Percentiles rank a stretch among this genome's conserved stretches.
phyloP scores from a whole-genome alignment of 768 basidiomycete genomes.

The Glaciozyma martinii region DNA sequence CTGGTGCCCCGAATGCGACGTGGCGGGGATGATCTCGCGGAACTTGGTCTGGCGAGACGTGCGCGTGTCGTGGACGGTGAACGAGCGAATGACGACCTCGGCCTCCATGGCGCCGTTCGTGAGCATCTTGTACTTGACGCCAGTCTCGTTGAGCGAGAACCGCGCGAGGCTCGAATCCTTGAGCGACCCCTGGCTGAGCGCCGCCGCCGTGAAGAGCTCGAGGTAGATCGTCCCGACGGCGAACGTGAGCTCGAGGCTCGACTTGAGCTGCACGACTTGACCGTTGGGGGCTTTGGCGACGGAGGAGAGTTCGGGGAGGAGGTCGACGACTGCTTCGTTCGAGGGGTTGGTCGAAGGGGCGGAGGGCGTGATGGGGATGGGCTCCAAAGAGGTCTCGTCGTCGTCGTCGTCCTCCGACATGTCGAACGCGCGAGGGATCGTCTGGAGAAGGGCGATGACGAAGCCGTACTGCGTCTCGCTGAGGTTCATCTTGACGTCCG shows the following conservation, averaged over 20 bases:
- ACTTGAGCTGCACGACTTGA: constrained; percentile 48
- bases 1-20: constrained; percentile 73
- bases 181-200: constrained; percentile 51
- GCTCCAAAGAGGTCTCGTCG: constrained; percentile 28
- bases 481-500: constrained; percentile 72
- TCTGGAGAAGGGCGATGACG: constrained; percentile 56
- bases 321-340: constrained; percentile 35
- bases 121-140: constrained; percentile 67
- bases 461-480: constrained; percentile 75
- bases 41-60: constrained; percentile 66
- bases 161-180: constrained; percentile 72
- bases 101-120: constrained; percentile 77
- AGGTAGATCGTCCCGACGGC: constrained; percentile 63
- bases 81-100: constrained; percentile 77
- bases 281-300: constrained; percentile 34
- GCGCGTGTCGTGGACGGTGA: constrained; percentile 81
- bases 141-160: constrained; percentile 72
- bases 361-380: constrained; percentile 8
- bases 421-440: constrained; percentile 60
- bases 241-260: constrained; percentile 63
- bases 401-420: constrained; percentile 45
- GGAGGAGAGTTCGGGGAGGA: constrained; percentile 41
- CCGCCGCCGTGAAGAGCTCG: constrained; percentile 70
- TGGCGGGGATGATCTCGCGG: constrained; percentile 89
- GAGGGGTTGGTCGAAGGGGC: background rate